Evolutionary conservation across 2,329 filamentous ascomycete genomes (phyloP).

Genomic region (Tolypocladium album): DNA sequence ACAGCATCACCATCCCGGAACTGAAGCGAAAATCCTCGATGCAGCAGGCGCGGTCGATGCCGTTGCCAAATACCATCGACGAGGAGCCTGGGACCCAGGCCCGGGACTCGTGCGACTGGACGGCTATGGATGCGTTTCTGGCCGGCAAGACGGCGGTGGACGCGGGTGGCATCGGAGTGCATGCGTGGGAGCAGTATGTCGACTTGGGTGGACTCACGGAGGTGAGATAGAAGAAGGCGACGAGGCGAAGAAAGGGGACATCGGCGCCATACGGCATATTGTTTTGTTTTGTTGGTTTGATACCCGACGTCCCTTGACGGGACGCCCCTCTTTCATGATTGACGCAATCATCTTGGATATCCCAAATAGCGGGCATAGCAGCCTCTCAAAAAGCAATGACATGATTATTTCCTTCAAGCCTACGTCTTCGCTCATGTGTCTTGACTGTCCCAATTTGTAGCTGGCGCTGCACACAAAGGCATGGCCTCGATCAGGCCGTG

Average conservation of each 20-base stretch:
- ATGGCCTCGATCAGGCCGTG: background rate
- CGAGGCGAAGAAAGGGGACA: background rate
- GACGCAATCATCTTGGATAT: background rate
- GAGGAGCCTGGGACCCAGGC: constrained; percentile 15
- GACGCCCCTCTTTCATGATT: background rate
- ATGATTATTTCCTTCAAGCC: background rate
- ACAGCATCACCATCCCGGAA: constrained; percentile 13
- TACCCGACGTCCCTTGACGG: constrained; percentile 5
- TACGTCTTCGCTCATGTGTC: too few species aligned
- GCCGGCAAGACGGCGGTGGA: constrained; percentile 11
- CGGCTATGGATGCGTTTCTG: constrained; percentile 25
- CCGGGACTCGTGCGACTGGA: constrained; percentile 23
- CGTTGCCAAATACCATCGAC: constrained; percentile 9
- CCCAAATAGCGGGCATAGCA: background rate
- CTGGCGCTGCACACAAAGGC: background rate
- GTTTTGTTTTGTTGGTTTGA: constrained; percentile 5
- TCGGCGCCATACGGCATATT: background rate
- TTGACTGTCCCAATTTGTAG: background rate
- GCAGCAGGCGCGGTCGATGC: constrained; percentile 6
- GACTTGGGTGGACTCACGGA: constrained; percentile 34
- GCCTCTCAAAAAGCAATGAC: background rate
- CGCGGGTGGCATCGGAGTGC: constrained; percentile 13
- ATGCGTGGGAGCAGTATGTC: constrained; percentile 35
- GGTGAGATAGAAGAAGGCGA: constrained; percentile 12
- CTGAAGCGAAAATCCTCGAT: constrained; percentile 10